Conservation (phyloP, 257 asterid species). For the Fraxinus americana region DNA sequence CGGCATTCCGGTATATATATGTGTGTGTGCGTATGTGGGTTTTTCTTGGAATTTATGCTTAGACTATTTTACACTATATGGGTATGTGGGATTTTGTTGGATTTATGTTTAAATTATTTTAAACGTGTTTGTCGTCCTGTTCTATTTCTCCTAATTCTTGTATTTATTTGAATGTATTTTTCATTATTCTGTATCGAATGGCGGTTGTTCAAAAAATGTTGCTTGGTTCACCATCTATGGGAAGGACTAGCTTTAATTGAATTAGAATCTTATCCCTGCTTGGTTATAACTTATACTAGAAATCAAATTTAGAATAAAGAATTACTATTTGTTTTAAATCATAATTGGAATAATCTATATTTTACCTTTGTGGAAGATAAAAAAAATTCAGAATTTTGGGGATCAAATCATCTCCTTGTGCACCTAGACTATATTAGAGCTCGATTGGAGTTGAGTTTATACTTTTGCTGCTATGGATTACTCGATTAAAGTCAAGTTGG, state of each 20-base stretch:
- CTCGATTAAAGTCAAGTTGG: background rate
- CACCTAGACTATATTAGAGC: background rate
- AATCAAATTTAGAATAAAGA: background rate
- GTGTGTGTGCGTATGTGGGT: background rate
- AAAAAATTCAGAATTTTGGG: background rate
- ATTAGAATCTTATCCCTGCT: background rate
- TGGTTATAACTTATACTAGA: background rate
- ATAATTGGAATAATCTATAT: background rate
- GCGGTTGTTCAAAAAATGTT: background rate
- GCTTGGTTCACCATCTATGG: background rate
- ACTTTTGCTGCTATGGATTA: background rate
- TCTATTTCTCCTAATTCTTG: background rate
- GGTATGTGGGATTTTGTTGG: background rate
- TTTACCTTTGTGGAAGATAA: background rate
- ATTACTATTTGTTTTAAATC: background rate
- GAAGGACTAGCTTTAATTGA: background rate
- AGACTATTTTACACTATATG: too few relatives aligned
- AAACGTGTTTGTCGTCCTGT: background rate
- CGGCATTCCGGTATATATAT: conserved; percentile 42
- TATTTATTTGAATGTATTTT: background rate
- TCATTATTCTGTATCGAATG: background rate
- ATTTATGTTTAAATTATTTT: background rate
- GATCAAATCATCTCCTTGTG: background rate
- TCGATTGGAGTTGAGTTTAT: background rate
- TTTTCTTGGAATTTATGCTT: background rate